Evolutionary conservation across 169 alveolate genomes (phyloP), one percentile per base, ranked within the genome.

Genomic region (Plasmodium vivax): DNA sequence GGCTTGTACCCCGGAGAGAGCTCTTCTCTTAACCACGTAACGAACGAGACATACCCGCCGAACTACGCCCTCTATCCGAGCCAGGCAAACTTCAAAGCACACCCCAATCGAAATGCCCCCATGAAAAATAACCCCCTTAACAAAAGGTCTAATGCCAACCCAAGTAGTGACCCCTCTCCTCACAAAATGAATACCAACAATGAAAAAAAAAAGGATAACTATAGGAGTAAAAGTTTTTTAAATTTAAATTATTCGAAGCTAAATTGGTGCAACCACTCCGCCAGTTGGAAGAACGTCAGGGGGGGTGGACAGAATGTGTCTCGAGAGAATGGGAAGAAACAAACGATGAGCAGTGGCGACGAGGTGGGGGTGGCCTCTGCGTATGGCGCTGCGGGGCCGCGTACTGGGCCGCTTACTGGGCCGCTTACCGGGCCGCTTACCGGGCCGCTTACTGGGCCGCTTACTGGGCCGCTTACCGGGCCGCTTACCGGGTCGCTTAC

Each of bases 211-310:
- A 84, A 32, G 56, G 75, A 72, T 12, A 54, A 41, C 36, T 19
- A 23, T 84, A 72, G 23, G 54, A 84, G 77, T 84, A 71, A 84
- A 36, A 73, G 30, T 72, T n/a, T 71, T 43, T 72, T 71, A 38
- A 56, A 30, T 32, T n/a, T 38, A 27, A 34, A 34, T 58, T 23
- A 27, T 32, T 38, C 34, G 3, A 82, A 56, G 7, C 9, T 73
- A 16, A 47, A 82, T 82, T 82, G 12, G 56, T 54, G 56, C 19
- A 82, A 32, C 9, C 19, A 82, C 3, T 19, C 54, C 41, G 58
- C 32, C 41, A 54, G n/a, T 30, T 51, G 54, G 34, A 84, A 41
- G n/a, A 68, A 84, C 16, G 14, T 16, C 4, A 71, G 51, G 19
- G 30, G 47, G 30, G 41, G 77, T 23, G 23, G 45, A 1, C 38